Conservation (phyloP, 345 rosid species). For the Aquilaria malaccensis region DNA sequence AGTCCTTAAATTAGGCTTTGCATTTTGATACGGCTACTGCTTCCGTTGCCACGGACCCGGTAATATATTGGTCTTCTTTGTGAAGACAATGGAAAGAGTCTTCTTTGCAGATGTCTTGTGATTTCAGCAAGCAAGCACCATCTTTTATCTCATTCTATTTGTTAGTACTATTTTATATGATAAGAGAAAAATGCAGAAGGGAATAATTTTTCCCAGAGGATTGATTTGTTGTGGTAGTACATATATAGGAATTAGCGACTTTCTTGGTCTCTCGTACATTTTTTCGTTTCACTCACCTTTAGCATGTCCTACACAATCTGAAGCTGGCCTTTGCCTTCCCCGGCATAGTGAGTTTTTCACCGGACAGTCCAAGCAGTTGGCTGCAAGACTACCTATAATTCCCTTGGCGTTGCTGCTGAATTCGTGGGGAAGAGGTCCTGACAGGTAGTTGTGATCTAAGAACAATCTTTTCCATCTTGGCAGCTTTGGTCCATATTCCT, state of each 20-base stretch:
- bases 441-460: slow-evolving; percentile 28
- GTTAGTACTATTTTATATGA: too few species aligned
- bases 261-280: not conserved
- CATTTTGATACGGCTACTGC: too few species aligned
- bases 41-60: too few species aligned
- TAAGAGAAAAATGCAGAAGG: too few species aligned
- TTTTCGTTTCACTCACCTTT: not conserved
- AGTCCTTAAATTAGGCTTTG: too few species aligned
- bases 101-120: too few species aligned
- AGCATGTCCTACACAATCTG: slow-evolving; percentile 29
- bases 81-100: too few species aligned
- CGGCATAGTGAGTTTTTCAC: slow-evolving; percentile 27
- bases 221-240: too few species aligned
- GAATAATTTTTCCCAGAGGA: too few species aligned
- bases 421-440: slow-evolving; percentile 39
- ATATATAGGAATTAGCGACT: not conserved
- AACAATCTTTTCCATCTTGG: slow-evolving; percentile 32
- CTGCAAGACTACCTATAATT: slow-evolving; percentile 45
- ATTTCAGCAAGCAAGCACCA: too few species aligned
- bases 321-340: slow-evolving; percentile 37
- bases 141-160: too few species aligned
- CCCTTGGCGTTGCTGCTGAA: slow-evolving; percentile 12
- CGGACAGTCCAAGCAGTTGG: slow-evolving; percentile 40
- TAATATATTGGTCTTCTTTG: too few species aligned
- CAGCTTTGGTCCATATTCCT: slow-evolving; percentile 29